phyloP scores from a whole-genome alignment of 139 green algal species.

The Closterium sp. region DNA sequence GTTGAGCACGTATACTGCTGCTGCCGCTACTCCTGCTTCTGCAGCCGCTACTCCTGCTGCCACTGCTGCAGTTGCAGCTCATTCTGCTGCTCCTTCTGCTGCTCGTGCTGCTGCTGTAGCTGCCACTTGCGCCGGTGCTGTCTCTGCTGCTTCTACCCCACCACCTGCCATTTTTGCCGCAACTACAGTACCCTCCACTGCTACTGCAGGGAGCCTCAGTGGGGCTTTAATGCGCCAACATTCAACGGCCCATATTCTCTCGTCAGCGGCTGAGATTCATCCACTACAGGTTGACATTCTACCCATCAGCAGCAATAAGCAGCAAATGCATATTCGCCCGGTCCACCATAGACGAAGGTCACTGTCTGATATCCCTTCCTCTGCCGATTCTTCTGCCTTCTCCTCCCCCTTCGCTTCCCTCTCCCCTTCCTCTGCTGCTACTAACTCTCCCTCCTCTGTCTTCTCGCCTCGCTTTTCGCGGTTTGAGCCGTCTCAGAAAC shows the following conservation, averaged over 20 bases:
- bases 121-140: neutral
- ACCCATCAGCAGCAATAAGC: neutral
- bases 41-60: no score
- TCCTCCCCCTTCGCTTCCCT: neutral
- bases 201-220: neutral
- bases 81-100: no score
- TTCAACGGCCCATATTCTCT: no score
- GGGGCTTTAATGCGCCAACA: neutral
- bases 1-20: no score
- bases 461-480: neutral
- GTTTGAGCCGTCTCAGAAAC: no score
- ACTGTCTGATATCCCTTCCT: neutral
- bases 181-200: neutral
- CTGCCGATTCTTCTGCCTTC: neutral
- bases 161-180: neutral
- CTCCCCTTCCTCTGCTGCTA: constrained; percentile 16
- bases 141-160: neutral
- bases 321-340: neutral
- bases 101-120: neutral
- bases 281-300: neutral
- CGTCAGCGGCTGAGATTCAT: no score
- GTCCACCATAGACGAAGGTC: neutral
- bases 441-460: neutral
- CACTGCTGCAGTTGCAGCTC: no score
- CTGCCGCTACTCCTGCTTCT: no score